Conservation (phyloP, 2,329 filamentous ascomycete genomes). For the Alternaria sp. region DNA sequence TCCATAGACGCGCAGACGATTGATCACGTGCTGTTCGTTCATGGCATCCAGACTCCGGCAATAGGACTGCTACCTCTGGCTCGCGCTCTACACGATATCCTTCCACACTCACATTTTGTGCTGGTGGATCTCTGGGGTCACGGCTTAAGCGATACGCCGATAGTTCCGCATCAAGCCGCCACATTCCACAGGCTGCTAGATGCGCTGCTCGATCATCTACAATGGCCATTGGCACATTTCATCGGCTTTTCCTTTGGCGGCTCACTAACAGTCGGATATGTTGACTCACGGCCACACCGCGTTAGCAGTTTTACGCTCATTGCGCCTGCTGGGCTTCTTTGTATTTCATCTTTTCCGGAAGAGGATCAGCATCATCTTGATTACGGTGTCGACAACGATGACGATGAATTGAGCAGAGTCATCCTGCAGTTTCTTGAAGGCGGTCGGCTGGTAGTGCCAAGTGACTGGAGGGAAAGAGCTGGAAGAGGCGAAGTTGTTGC, state of each 20-base stretch:
- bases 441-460: conserved; percentile 49
- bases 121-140: conserved; percentile 62
- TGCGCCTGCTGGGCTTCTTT: conserved; percentile 57
- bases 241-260: conserved; percentile 61
- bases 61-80: conserved; percentile 56
- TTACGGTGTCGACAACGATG: conserved; percentile 42
- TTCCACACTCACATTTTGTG: conserved; percentile 50
- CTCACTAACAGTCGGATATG: conserved; percentile 49
- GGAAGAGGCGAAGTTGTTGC: conserved; percentile 54
- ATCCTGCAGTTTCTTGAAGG: conserved; percentile 54
- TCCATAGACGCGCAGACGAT: conserved; percentile 31
- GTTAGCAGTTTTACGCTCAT: conserved; percentile 51
- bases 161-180: conserved; percentile 48
- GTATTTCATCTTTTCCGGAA: conserved; percentile 28
- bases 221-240: conserved; percentile 54
- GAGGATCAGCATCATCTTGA: conserved; percentile 27
- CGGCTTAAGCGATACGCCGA: conserved; percentile 58
- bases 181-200: conserved; percentile 55
- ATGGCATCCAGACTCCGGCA: conserved; percentile 60
- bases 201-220: conserved; percentile 48
- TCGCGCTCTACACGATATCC: conserved; percentile 40
- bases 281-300: conserved; percentile 32
- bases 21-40: conserved; percentile 53
- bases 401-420: conserved; percentile 44
- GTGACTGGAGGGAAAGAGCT: conserved; percentile 55